These are phyloP conservation scores for Niveomyces coronatus DNA, from an alignment of 2,329 filamentous ascomycete genomes.

Conservation along the genomic window DNA sequence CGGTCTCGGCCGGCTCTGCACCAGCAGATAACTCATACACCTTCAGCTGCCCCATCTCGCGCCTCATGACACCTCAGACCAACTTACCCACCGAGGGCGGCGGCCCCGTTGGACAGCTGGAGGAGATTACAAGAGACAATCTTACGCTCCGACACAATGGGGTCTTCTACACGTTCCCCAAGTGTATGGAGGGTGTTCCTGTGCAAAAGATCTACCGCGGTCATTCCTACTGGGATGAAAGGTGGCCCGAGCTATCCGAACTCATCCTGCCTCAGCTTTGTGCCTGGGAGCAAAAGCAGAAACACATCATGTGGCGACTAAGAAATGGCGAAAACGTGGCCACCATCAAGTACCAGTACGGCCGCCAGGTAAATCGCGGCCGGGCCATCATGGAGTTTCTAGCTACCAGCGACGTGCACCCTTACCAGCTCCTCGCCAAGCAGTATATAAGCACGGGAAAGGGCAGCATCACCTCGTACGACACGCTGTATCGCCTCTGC, in stretches of 20 bases:
- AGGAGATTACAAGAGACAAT: slow-evolving; percentile 36
- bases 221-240: slow-evolving; percentile 45
- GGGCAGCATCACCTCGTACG: slow-evolving; percentile 38
- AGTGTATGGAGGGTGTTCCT: slow-evolving; percentile 5
- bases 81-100: neutral
- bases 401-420: slow-evolving; percentile 39
- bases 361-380: slow-evolving; percentile 47
- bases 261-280: slow-evolving; percentile 32
- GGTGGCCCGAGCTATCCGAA: slow-evolving; percentile 39
- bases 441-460: slow-evolving; percentile 33
- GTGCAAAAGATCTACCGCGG: slow-evolving; percentile 5
- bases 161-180: slow-evolving; percentile 37
- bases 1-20: neutral
- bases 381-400: slow-evolving; percentile 42
- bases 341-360: slow-evolving; percentile 41
- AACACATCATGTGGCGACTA: slow-evolving; percentile 24
- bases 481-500: slow-evolving; percentile 45
- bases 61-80: neutral
- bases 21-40: neutral
- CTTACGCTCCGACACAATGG: slow-evolving; percentile 40
- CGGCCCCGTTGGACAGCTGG: neutral
- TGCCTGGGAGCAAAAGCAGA: slow-evolving; percentile 38
- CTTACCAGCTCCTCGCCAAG: slow-evolving; percentile 46
- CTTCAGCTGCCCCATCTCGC: neutral
- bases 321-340: slow-evolving; percentile 23